Evolutionary conservation across 768 basidiomycete species (phyloP).

Genomic region (Rhizopogon roseolus): DNA sequence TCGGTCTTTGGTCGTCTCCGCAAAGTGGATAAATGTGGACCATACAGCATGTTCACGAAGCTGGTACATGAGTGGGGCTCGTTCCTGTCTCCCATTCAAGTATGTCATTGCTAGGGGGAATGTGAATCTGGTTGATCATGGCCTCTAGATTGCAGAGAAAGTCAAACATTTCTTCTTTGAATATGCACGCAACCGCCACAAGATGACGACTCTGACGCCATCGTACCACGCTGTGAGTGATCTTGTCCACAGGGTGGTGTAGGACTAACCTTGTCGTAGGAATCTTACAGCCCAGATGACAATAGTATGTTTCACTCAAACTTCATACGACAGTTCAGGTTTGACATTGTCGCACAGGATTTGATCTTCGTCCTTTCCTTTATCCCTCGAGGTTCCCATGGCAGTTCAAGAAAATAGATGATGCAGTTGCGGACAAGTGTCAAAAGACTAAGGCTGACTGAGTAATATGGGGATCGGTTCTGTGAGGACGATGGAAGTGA

Average conservation of each 20-base stretch:
- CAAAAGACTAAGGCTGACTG: slow-evolving; percentile 42
- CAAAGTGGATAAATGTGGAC: slow-evolving; percentile 96
- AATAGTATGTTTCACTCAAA: slow-evolving; percentile 59
- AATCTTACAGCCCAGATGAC: slow-evolving; percentile 95
- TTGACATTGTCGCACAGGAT: slow-evolving; percentile 48
- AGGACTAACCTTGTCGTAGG: slow-evolving; percentile 39
- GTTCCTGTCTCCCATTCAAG: slow-evolving; percentile 78
- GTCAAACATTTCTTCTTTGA: slow-evolving; percentile 98
- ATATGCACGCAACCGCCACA: slow-evolving; percentile 93
- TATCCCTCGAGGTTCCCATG: slow-evolving; percentile 94
- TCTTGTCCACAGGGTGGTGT: not conserved
- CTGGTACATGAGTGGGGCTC: slow-evolving; percentile 92
- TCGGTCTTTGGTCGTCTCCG: slow-evolving; percentile 90
- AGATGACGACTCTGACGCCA: slow-evolving; percentile 96
- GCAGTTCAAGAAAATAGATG: slow-evolving; percentile 96
- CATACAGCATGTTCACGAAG: slow-evolving; percentile 97
- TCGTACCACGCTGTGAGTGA: slow-evolving; percentile 84
- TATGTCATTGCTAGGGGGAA: slow-evolving; percentile 21
- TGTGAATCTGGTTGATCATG: not conserved
- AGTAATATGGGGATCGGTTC: slow-evolving; percentile 19
- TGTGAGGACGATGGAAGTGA: slow-evolving; percentile 2
- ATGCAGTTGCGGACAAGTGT: slow-evolving; percentile 49
- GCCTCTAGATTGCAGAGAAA: slow-evolving; percentile 83
- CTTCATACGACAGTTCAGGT: not conserved
- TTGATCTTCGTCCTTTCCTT: slow-evolving; percentile 93